These are phyloP conservation scores for Boletus huronensis DNA, from an alignment of 768 basidiomycete species.

Conservation along the genomic window DNA sequence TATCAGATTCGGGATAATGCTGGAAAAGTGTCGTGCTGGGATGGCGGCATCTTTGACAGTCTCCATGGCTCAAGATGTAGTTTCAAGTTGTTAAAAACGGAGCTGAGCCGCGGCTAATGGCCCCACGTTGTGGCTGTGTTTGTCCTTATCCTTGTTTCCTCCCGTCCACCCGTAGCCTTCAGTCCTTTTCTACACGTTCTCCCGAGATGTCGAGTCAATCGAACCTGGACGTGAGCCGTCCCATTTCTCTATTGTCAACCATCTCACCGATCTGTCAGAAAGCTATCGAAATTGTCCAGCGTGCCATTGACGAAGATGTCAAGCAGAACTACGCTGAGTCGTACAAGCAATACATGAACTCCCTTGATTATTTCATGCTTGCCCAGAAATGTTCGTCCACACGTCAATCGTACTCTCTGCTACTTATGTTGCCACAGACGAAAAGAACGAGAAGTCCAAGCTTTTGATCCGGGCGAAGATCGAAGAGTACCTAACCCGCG, in stretches of 20 bases:
- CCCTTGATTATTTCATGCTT: conserved; percentile 97
- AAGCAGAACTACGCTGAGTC: conserved; percentile 94
- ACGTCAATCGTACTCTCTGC: too few species aligned
- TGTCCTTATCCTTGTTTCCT: not conserved
- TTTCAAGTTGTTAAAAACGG: not conserved
- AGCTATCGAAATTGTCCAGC: conserved; percentile 89
- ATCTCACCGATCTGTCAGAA: conserved; percentile 40
- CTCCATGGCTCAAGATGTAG: conserved; percentile 11
- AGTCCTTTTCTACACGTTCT: not conserved
- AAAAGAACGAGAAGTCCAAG: conserved; percentile 94
- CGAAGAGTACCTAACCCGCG: conserved; percentile 85
- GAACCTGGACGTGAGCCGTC: conserved; percentile 45
- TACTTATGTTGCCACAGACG: conserved; percentile 38
- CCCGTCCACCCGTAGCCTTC: not conserved
- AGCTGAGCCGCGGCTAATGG: not conserved
- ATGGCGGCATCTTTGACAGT: conserved; percentile 18
- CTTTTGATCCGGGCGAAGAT: conserved; percentile 83
- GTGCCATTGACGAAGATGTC: conserved; percentile 88
- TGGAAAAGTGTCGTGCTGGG: conserved; percentile 50
- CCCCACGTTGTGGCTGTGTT: conserved; percentile 17
- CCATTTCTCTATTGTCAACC: not conserved
- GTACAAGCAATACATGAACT: conserved; percentile 92
- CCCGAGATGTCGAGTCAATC: conserved; percentile 40
- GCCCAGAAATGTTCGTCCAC: conserved; percentile 74
- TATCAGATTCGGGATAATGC: conserved; percentile 57